A percentile compares a stretch with the other conserved stretches of the same genome.
phyloP scores from a whole-genome alignment of 1,139 yeast genomes.

The Lodderomyces theae region DNA sequence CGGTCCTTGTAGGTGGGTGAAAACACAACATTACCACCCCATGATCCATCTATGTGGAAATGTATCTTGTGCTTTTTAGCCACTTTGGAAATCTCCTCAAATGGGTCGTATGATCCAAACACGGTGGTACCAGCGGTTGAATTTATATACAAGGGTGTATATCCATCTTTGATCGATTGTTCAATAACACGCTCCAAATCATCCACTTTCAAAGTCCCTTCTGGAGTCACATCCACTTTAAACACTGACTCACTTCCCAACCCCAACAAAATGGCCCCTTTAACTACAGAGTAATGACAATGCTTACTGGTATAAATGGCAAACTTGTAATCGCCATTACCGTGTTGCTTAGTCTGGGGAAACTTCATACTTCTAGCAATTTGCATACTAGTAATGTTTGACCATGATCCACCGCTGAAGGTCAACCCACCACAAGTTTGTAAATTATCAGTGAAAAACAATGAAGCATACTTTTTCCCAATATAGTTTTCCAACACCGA shows the following conservation, averaged over 20 bases:
- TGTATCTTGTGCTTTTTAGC: slow-evolving; percentile 58
- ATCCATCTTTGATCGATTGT: slow-evolving; percentile 49
- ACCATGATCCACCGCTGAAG: slow-evolving; percentile 86
- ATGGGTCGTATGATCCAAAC: slow-evolving; percentile 77
- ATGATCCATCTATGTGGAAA: slow-evolving; percentile 87
- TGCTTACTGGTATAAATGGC: slow-evolving; percentile 73
- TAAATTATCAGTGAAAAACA: slow-evolving; percentile 45
- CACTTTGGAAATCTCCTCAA: slow-evolving; percentile 51
- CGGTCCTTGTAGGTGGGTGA: slow-evolving; percentile 47
- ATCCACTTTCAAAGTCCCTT: slow-evolving; percentile 56
- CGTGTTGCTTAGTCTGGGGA: slow-evolving; percentile 68
- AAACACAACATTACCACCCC: slow-evolving; percentile 87
- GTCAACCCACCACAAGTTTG: slow-evolving; percentile 75
- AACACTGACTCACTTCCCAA: slow-evolving; percentile 63
- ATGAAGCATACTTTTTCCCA: slow-evolving; percentile 62
- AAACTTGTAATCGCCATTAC: slow-evolving; percentile 54
- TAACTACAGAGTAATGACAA: slow-evolving; percentile 79
- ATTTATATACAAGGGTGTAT: slow-evolving; percentile 70
- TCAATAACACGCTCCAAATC: slow-evolving; percentile 48
- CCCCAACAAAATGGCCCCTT: slow-evolving; percentile 77
- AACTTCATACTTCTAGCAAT: slow-evolving; percentile 66
- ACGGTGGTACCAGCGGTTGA: slow-evolving; percentile 92
- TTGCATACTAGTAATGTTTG: slow-evolving; percentile 76
- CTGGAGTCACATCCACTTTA: slow-evolving; percentile 55
- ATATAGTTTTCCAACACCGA: slow-evolving; percentile 72